Conservation (phyloP, 2,329 filamentous ascomycete species). For the Beauveria sp. region DNA sequence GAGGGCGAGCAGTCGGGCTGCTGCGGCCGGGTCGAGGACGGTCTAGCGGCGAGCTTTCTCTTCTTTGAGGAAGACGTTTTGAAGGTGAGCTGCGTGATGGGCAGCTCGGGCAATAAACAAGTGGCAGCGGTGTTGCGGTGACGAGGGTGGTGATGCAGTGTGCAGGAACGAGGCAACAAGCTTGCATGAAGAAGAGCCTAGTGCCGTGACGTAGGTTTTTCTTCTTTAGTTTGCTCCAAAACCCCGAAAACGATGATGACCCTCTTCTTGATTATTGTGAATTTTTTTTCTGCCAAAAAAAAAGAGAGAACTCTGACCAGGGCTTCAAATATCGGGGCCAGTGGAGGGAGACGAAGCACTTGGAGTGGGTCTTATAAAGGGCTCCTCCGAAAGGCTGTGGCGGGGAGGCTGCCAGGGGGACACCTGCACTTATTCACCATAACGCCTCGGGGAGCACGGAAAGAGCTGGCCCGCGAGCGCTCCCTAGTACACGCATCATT, state of each 20-base stretch:
- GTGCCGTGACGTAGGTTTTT: background rate
- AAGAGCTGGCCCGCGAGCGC: no score
- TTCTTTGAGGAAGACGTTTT: constrained; percentile 69
- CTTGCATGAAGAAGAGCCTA: background rate
- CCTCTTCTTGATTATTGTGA: background rate
- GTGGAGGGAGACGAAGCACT: constrained; percentile 5
- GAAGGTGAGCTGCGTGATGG: constrained; percentile 52
- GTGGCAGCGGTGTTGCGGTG: constrained; percentile 2
- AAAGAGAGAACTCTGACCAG: constrained; percentile 7
- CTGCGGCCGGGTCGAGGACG: constrained; percentile 30
- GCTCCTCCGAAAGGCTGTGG: background rate
- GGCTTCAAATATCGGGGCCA: constrained; percentile 10
- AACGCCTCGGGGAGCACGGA: no score
- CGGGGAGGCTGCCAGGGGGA: background rate
- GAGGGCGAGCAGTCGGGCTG: constrained; percentile 26
- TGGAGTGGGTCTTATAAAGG: background rate
- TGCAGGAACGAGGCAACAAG: constrained; percentile 13
- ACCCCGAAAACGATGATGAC: constrained; percentile 3
- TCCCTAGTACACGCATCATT: background rate
- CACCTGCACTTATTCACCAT: no score
- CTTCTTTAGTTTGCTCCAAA: background rate
- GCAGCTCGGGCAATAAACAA: constrained; percentile 42
- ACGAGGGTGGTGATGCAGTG: constrained; percentile 10
- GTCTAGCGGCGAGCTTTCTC: constrained; percentile 54
- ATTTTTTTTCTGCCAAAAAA: background rate